Evolutionary conservation across 2,329 filamentous ascomycete species (phyloP).

Genomic region (Blastomyces silverae): DNA sequence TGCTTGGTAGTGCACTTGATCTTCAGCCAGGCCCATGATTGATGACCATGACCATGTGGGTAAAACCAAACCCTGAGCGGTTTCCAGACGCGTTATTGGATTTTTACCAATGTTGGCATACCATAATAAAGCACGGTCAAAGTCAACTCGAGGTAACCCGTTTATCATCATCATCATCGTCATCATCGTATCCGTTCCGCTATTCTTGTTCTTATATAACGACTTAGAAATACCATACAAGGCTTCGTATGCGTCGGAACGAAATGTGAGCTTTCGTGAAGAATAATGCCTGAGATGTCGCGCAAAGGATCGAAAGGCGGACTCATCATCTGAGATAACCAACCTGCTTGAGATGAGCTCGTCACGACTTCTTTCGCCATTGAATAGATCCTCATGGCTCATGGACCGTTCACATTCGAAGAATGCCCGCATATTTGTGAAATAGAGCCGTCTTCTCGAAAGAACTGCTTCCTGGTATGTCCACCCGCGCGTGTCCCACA

Average conservation of each 20-base stretch:
- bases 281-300: conserved; percentile 8
- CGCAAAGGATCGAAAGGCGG: not conserved
- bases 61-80: not conserved
- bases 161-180: not conserved
- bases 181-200: not conserved
- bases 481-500: conserved; percentile 1
- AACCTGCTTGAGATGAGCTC: conserved; percentile 5
- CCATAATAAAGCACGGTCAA: conserved; percentile 6
- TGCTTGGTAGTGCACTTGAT: conserved; percentile 7
- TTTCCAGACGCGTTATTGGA: conserved; percentile 1
- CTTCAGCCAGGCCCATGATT: conserved; percentile 3
- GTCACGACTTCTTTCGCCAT: not conserved
- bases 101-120: conserved; percentile 4
- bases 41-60: conserved; percentile 9
- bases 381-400: conserved; percentile 2
- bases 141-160: conserved; percentile 7
- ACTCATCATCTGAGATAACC: not conserved
- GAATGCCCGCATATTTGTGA: conserved; percentile 1
- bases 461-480: conserved; percentile 10
- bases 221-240: conserved; percentile 3
- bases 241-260: conserved; percentile 4
- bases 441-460: conserved; percentile 1
- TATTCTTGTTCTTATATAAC: not conserved
- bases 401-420: conserved; percentile 5
- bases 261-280: conserved; percentile 6